Conservation (phyloP, 1,284 basidiomycete species). For the Ustilago trichophora region DNA sequence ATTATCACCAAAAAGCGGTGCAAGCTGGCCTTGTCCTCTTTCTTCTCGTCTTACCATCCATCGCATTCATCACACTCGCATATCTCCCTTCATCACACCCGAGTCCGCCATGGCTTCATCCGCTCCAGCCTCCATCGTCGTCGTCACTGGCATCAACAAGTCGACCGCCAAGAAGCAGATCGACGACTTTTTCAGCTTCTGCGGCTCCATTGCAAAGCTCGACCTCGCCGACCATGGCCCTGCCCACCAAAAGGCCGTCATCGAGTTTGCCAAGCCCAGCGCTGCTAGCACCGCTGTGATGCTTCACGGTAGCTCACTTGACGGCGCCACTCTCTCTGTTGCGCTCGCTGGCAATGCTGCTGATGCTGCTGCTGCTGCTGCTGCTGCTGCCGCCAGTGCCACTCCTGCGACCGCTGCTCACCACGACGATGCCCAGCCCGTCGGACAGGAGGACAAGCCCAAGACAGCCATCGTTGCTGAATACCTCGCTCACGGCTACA, state of each 20-base stretch:
- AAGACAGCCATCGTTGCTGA: constrained; percentile 58
- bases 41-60: not conserved
- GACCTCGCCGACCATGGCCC: constrained; percentile 35
- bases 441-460: constrained; percentile 61
- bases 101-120: constrained; percentile 14
- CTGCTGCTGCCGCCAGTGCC: not conserved
- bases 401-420: too few relatives aligned
- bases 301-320: constrained; percentile 56
- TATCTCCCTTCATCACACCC: not conserved
- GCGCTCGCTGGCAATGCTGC: constrained; percentile 16
- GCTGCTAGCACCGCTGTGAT: constrained; percentile 55
- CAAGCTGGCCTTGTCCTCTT: constrained; percentile 31
- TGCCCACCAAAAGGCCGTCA: constrained; percentile 32
- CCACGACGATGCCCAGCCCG: constrained; percentile 27
- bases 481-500: constrained; percentile 58
- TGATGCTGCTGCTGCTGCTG: constrained; percentile 9
- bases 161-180: constrained; percentile 50
- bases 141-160: constrained; percentile 47
- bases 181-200: constrained; percentile 62
- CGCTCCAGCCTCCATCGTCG: constrained; percentile 28
- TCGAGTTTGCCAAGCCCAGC: constrained; percentile 39
- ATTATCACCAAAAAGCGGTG: constrained; percentile 11
- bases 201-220: constrained; percentile 49
- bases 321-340: constrained; percentile 50
- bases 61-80: not conserved